These are phyloP conservation scores for Xerocomellus chrysenteron DNA, from an alignment of 768 basidiomycete species.

Conservation along the genomic window DNA sequence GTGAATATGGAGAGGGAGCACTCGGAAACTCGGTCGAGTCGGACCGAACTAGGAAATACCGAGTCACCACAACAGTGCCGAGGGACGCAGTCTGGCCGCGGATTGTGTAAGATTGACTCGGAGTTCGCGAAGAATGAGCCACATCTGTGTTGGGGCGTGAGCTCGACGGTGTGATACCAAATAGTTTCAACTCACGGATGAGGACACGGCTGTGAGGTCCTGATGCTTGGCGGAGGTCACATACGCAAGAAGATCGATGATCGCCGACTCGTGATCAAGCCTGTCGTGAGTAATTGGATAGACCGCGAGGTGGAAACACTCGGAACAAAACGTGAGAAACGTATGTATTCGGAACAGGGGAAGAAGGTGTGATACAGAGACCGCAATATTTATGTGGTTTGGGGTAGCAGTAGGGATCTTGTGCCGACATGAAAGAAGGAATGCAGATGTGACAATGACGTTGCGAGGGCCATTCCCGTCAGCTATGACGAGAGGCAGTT, in stretches of 20 bases:
- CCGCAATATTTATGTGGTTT: too few species aligned
- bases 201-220: constrained; percentile 31
- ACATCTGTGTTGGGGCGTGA: constrained; percentile 19
- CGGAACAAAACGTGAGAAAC: too few species aligned
- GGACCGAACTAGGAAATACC: not conserved
- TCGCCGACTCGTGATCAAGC: constrained; percentile 27
- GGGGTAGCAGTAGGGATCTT: too few species aligned
- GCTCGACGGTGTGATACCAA: not conserved
- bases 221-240: constrained; percentile 30
- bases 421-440: too few species aligned
- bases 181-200: constrained; percentile 23
- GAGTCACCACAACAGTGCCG: constrained; percentile 13
- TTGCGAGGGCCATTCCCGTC: not conserved
- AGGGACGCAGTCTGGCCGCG: constrained; percentile 5
- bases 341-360: not conserved
- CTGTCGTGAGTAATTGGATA: constrained; percentile 27
- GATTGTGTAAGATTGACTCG: constrained; percentile 12
- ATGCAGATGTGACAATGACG: constrained; percentile 8
- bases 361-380: constrained; percentile 5
- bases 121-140: constrained; percentile 16
- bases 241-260: constrained; percentile 9
- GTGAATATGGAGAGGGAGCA: not conserved
- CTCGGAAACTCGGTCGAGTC: not conserved
- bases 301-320: too few species aligned
- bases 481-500: not conserved